Evolutionary conservation across 2,329 filamentous ascomycete genomes (phyloP), one percentile per base, ranked within the genome.

Genomic region (Bipolaris sorokiniana): DNA sequence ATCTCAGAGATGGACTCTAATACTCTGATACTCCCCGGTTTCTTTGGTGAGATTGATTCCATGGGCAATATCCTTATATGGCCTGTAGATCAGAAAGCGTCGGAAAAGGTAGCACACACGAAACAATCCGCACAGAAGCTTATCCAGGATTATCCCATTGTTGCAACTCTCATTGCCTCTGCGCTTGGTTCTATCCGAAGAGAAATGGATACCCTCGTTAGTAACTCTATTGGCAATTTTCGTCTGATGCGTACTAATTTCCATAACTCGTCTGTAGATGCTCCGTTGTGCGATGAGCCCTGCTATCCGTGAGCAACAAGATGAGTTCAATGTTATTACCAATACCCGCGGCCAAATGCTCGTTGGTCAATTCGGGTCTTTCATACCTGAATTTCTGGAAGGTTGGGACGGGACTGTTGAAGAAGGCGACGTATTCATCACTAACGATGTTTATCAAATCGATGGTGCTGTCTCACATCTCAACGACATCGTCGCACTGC

Each of bases 271-370:
- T 18, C 15, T 28, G 7, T 31, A 48, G 46, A 48, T 48, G 76
- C 74, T 82, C n/a, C 76, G 81, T 7, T 81, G 79, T 51, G 78
- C 80, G 40, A 82, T 83, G 80, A 81, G 79, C 2, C 81, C 81
- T 0, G 80, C 79, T 0, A 82, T 83, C 40, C 75, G 81, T 16
- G 81, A 83, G 48, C 80, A 83, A 47, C 81, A 83, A 58, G 81
- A 83, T 26, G 81, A 83, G 56, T 83, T 82, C 68, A 83, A 83
- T 31, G 80, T 83, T n/a, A 81, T 83, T 48, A 82, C 81, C 4
- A 80, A 81, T 40, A 71, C 73, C 0, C 67, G 74, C 1, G 81
- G 81, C 3, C 76, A 82, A 58, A 83, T 83, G 80, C 74, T 83
- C 0, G 81, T 81, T 6, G 81, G 81, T 0, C 81, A 83, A 47